Evolutionary conservation across 2,329 filamentous ascomycete genomes (phyloP), one percentile per base, ranked within the genome.

Genomic region (Teratosphaeria pseudoeucalypti): DNA sequence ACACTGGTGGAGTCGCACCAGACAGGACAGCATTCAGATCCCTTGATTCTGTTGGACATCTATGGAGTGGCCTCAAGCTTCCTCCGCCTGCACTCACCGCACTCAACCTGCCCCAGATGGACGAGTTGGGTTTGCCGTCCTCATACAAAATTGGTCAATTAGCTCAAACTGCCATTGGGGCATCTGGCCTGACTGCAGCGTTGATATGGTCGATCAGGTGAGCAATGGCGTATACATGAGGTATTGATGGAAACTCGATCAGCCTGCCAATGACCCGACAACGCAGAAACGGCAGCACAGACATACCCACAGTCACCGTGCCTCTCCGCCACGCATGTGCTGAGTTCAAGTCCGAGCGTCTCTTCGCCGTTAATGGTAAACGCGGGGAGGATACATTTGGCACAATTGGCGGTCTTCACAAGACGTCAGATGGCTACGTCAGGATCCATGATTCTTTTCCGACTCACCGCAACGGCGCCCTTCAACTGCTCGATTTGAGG

Each of bases 401-500:
- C 0, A 68, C 73, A 0, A 74, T 84, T 2, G 79, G 81, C 2
- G 82, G 81, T 0, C 64, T 84, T 0, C 77, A 85, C 64, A 73
- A 72, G 37, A 57, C 77, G 81, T 0, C 67, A 69, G 0, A 81
- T 84, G 81, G 81, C 1, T 72, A 80, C 56, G 76, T 85, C 2
- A 76, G 81, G 2, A 76, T 84, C 54, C 82, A 85, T 61, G 82
- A 84, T 58, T 68, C 68, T 0, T 84, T 84, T 58, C 73, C 76
- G 0, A 76, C 83, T 56, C 82, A 85, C 60, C 74, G 75, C 0
- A 32, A 71, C 2, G 78, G 76, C 2, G 74, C 77, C 0, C 68
- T 79, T 2, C 60, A 67, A 2, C 69, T 84, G 0, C 70, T 85
- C 0, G 76, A 74, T 0, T 66, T 81, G 5, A 54, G 67, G 0